phyloP scores from a whole-genome alignment of 148 eudicot species.

The Nyssa sinensis region DNA sequence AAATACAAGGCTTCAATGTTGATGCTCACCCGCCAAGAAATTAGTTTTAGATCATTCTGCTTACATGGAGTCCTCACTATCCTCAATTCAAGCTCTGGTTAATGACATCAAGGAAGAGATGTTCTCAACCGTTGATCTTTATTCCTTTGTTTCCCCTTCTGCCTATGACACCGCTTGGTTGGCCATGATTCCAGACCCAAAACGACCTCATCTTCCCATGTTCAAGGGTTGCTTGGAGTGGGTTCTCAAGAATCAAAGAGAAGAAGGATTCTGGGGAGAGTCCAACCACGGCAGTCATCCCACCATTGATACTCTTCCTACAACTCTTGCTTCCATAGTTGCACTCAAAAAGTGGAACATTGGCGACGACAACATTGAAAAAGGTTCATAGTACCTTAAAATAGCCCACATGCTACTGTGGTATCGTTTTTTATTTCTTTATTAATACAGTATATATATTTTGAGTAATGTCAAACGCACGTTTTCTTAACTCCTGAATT shows the following conservation, averaged over 20 bases:
- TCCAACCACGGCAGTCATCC: constrained; percentile 10
- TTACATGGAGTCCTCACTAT: constrained; percentile 22
- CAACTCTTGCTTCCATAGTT: constrained; percentile 31
- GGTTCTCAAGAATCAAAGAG: constrained; percentile 27
- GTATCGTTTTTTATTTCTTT: background rate
- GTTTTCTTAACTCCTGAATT: too few relatives aligned
- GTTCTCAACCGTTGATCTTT: constrained; percentile 11
- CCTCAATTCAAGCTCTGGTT: constrained; percentile 20
- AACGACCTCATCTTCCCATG: constrained; percentile 1
- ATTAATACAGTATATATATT: too few relatives aligned
- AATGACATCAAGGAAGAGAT: constrained; percentile 22
- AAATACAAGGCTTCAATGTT: too few relatives aligned
- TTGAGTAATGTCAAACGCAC: too few relatives aligned
- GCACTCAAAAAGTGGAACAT: constrained; percentile 27
- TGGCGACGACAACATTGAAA: constrained; percentile 10
- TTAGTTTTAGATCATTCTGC: background rate
- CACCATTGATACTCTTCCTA: constrained; percentile 28
- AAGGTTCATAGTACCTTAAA: constrained; percentile 7
- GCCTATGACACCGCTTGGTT: constrained; percentile 40
- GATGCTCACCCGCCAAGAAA: background rate
- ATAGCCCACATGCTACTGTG: too few relatives aligned
- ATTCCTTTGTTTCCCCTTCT: constrained; percentile 28
- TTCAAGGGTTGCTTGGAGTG: constrained; percentile 25
- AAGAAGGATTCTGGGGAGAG: constrained; percentile 25
- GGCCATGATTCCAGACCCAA: constrained; percentile 21